Evolutionary conservation across 768 basidiomycete species (phyloP).

Genomic region (Rhizopogon roseolus): DNA sequence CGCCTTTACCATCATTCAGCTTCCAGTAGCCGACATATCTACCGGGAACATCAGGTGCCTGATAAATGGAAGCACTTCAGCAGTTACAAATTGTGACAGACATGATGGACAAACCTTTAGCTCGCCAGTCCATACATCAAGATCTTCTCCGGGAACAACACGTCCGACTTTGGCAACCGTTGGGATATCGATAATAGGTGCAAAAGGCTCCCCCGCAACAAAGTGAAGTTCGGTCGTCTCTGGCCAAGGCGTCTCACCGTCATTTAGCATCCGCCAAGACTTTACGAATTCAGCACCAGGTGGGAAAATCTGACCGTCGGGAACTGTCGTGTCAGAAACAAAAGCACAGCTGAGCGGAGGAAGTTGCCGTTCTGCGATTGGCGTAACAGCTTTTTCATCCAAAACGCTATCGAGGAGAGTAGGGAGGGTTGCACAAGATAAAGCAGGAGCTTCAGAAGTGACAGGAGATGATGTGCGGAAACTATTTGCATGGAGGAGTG

Average conservation of each 20-base stretch:
- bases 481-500: constrained; percentile 22
- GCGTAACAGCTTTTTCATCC: neutral
- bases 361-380: neutral
- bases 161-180: constrained; percentile 45
- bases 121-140: constrained; percentile 68
- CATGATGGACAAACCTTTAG: constrained; percentile 51
- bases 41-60: constrained; percentile 74
- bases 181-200: constrained; percentile 26
- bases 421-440: neutral
- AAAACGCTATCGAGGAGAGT: neutral
- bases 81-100: neutral
- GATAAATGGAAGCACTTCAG: neutral
- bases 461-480: constrained; percentile 16
- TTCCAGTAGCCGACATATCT: constrained; percentile 78
- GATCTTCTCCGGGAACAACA: constrained; percentile 50
- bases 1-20: constrained; percentile 51
- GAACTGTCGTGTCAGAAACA: constrained; percentile 64
- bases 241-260: constrained; percentile 62
- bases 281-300: constrained; percentile 86
- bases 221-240: constrained; percentile 62
- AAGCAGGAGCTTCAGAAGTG: neutral
- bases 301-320: constrained; percentile 72
- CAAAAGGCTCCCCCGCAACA: constrained; percentile 64
- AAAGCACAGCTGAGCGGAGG: constrained; percentile 46
- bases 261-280: constrained; percentile 73